Evolutionary conservation across 257 asterid species (phyloP), one percentile per base, ranked within the genome.

Genomic region (Fraxinus anomala): DNA sequence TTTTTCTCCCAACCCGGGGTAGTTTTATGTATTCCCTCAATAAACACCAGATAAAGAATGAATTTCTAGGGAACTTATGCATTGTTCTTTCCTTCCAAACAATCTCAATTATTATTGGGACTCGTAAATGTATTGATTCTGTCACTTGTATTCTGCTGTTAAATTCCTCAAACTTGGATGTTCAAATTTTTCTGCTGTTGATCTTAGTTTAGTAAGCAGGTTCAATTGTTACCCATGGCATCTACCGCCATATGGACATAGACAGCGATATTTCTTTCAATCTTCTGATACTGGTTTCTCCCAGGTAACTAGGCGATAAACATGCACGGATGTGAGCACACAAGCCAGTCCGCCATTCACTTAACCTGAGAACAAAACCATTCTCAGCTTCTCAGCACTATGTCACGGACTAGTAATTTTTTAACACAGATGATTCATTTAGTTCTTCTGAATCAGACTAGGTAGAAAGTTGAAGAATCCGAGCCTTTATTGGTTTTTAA

Each of bases 61-160:
- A 10, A 63, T 39, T 10, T 24, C 10, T 70, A 21, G 77, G 16
- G 74, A 68, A 28, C 79, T 49, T 59, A 51, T 80, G 84, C 74
- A 77, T 11, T 24, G 69, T 51, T 77, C 68, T 63, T 54, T 17
- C 65, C 26, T 56, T 56, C 66, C 28, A n/a, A 47, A 4, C 59
- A 47, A 16, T 16, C 59, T 47, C 21, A 47, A 47, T 16, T 47
- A 47, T 47, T 16, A 14, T 47, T 47, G 21, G 59, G 59, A 47
- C 59, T 47, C 16, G 59, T 14, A 47, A 47, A 14, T 47, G 21
- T 47, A 47, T 47, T 47, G 59, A 47, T 47, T 42, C 4, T 59
- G 26, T 59, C 67, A 54, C 8, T 5, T 16, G 65, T 54, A 54
- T 19, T 24, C 24, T 54, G 65, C 23, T 54, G 21, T 54, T 54